Evolutionary conservation across 129 eudicot genomes (phyloP), one percentile per base, ranked within the genome.

Genomic region (Calendula officinalis): DNA sequence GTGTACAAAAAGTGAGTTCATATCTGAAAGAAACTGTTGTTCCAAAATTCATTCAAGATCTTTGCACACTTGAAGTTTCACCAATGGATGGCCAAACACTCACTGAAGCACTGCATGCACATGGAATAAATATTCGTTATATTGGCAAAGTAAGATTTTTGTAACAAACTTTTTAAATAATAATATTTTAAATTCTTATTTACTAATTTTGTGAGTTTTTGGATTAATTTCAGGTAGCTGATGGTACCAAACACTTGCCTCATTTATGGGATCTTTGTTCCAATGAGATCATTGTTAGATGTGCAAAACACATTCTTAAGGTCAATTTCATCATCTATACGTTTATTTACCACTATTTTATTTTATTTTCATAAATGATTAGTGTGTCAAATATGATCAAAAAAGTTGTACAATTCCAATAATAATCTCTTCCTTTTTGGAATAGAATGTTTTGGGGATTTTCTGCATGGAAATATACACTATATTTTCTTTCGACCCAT

Each of bases 1-100:
- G 81, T 80, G 99, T 94, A 80, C 80, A 80, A 69, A 89, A 80
- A 67, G 99, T 82, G 27, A 80, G 97, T 72, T 75, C 71, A 10
- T 86, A 88, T 79, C 80, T 94, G 16, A 78, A 76, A 56, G 87
- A 83, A 60, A 81, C 62, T 1, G 90, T 85, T 61, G 81, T 89
- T 35, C 97, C 94, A 7, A 94, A 94, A 66, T 89, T 94, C 69
- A 69, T 80, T 12, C 83, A 86, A 74, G 99, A 94, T 81, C 92
- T 94, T 48, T 78, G 94, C 82, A 73, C 95, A 9, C 97, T 94
- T 49, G 99, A 94, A 80, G 97, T 94, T 53, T 94, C 99, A 56
- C 99, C 99, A 5, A 94, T 94, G 99, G 99, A 94, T 57, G 99
- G 99, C n/a, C 99, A 94, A 52, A 94, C 99, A 13, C 79, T 94